Evolutionary conservation across 331 rosid genomes (phyloP), one percentile per base, ranked within the genome.

Genomic region (Prunus yedoensis): DNA sequence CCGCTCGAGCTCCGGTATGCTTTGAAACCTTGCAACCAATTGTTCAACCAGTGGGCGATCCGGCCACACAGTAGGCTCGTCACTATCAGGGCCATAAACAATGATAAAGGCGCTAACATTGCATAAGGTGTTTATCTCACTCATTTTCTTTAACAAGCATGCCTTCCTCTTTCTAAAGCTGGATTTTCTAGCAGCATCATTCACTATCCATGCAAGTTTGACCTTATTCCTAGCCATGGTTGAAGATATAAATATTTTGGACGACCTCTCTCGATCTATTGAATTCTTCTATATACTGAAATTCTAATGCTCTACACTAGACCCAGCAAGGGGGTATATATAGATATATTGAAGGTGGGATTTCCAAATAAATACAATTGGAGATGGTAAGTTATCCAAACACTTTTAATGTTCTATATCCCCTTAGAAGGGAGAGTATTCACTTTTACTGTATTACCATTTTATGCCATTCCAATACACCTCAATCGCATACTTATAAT

Each of bases 1-100:
- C 11, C 79, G 73, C 10, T 74, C 85, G 0, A 27, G 7, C 17
- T 74, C 77, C 7, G 87, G 78, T 4, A 68, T 35, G 27, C 62
- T 49, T 12, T 72, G 68, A 46, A 81, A 79, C 69, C 73, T 64
- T 0, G 27, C 20, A 8, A 79, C 38, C 10, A 87, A 60, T 5
- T 80, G 54, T 9, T 38, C 56, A 5, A 84, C 82, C 10, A 10
- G 69, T 1, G 28, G 35, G 30, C 3, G 51, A 0, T 88, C 83
- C 20, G 93, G 91, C 90, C 91, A 87, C 14, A 77, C 74, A 6
- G 35, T n/a, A 4, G 87, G 82, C 6, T 41, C 56, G 0, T 56
- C 35, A 25, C 64, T 21, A 28, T 66, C 10, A 1, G 17, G 50
- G 13, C 51, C 28, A 21, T 66, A 66, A 0, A 66, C 17, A 43